phyloP scores from a whole-genome alignment of 805 yeast species.

The Starmera dryadoides region DNA sequence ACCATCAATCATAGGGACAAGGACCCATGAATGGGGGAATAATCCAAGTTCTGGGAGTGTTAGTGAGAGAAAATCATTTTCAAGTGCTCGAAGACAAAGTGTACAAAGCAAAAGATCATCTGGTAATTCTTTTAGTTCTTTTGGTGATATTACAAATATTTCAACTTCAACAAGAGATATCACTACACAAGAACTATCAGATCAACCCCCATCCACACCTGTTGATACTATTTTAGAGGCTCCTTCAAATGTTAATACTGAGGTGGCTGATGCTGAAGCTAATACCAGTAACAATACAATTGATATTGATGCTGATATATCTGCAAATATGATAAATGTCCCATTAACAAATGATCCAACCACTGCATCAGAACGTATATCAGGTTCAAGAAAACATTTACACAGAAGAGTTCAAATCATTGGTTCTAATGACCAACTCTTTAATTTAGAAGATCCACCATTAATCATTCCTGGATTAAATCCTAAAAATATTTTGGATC shows the following conservation, averaged over 20 bases:
- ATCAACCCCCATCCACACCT: too few relatives aligned
- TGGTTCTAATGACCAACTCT: neutral
- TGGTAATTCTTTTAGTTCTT: neutral
- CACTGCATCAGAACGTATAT: neutral
- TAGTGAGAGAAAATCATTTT: neutral
- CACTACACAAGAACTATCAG: neutral
- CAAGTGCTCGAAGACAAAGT: neutral
- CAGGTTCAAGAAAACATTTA: neutral
- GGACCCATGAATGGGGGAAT: constrained; percentile 44
- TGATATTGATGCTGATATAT: too few relatives aligned
- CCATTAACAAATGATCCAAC: too few relatives aligned
- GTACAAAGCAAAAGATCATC: neutral
- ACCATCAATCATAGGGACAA: constrained; percentile 37
- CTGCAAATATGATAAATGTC: too few relatives aligned
- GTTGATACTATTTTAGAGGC: too few relatives aligned
- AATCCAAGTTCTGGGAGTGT: constrained; percentile 1
- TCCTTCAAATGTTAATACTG: too few relatives aligned
- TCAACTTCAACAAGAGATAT: neutral
- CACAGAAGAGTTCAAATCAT: constrained; percentile 18
- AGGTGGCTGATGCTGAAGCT: too few relatives aligned
- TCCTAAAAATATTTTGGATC: neutral
- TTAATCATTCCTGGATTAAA: neutral
- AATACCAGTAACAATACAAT: too few relatives aligned
- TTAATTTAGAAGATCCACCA: neutral
- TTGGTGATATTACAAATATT: neutral